A percentile compares a stretch with the other conserved stretches of the same genome.
phyloP scores from a whole-genome alignment of 768 basidiomycete species.

The Russula sp. region DNA sequence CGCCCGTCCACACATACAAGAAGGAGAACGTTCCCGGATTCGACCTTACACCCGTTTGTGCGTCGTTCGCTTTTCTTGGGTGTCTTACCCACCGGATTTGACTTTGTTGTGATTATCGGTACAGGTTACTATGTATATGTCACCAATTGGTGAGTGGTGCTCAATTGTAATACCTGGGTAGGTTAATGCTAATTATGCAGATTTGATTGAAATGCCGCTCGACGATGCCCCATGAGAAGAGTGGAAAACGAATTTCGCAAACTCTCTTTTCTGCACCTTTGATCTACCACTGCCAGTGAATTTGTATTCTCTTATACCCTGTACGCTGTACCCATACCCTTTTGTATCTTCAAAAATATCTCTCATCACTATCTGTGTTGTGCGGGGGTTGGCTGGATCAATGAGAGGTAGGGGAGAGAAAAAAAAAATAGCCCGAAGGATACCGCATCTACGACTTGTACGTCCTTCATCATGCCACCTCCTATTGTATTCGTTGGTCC shows the following conservation, averaged over 20 bases:
- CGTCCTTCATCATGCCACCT: not conserved
- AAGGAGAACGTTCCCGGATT: constrained; percentile 9
- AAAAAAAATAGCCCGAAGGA: not conserved
- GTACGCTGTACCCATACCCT: not conserved
- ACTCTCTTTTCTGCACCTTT: not conserved
- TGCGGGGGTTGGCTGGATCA: not conserved
- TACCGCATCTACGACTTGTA: not conserved
- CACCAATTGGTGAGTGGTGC: constrained; percentile 33
- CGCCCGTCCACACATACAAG: not conserved
- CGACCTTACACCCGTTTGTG: constrained; percentile 31
- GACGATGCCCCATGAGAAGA: not conserved
- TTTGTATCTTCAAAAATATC: not conserved
- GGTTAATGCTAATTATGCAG: not conserved
- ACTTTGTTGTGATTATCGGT: not conserved
- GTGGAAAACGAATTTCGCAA: not conserved
- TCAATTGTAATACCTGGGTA: not conserved
- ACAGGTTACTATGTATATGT: constrained; percentile 36
- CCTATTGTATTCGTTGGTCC: not conserved
- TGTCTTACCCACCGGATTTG: not conserved
- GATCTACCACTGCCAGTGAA: not conserved
- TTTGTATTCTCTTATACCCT: not conserved
- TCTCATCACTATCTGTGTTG: not conserved
- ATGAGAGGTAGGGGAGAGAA: not conserved
- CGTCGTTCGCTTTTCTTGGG: constrained; percentile 9
- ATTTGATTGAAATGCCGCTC: constrained; percentile 8